Base-by-base conservation (phyloP, 495 filamentous ascomycete species). In the Pyrenula massariospora region DNA sequence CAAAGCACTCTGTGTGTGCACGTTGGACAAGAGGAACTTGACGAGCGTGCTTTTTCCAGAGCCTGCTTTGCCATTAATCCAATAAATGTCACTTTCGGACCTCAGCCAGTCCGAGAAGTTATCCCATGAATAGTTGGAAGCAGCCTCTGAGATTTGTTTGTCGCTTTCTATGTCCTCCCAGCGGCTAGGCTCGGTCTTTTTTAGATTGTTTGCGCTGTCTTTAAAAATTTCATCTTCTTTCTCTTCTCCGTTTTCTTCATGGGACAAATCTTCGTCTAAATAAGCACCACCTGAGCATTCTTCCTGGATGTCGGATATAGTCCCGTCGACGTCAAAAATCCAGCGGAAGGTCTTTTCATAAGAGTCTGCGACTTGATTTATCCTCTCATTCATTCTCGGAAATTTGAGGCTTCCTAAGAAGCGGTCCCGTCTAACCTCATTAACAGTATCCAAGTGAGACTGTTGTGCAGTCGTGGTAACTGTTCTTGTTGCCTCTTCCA, bases 21-120 rank as follows among this genome's bases (percentile, higher is more conserved):
- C n/a, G 50, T 68, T 58, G 1, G 54, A 25, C 19, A 20, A 24
- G 0, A 77, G 23, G 48, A 65, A 71, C 54, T 72, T 77, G 66
- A 76, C 74, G 19, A 78, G 51, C 0, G 72, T 78, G 12, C 72
- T 76, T 55, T 77, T 77, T 0, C 73, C 74, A 3, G 72, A 71
- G 8, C 72, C 74, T 0, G 66, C 59, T 56, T 75, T 74, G 12
- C 73, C 74, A 1, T 53, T 59, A 2, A 76, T 65, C 54, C 70
- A 65, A 52, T 68, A 75, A 1, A 69, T 63, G 0, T 64, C 66
- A 22, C 54, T 57, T 15, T 61, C 65, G 2, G 51, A 48, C 49
- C 56, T 49, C 0, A 76, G 60, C 71, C 72, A 76, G 12, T 57
- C 42, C 3, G 57, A 42, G 24, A 69, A 69, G 2, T 21, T 58